Evolutionary conservation across 768 basidiomycete species (phyloP).

Genomic region (Trametes maxima): DNA sequence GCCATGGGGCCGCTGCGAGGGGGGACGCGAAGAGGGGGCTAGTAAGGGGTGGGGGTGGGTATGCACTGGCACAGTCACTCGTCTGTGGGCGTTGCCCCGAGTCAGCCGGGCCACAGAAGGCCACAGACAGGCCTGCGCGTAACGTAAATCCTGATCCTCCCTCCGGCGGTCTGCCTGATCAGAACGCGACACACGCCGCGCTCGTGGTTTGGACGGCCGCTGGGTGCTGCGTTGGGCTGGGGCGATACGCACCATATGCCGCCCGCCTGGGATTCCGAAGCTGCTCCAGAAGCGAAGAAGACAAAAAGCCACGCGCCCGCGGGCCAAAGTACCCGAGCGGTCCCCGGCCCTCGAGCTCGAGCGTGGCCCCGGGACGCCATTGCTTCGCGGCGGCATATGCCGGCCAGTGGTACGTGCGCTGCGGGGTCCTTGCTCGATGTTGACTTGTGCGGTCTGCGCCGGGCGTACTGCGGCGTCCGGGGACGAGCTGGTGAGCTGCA

Average conservation of each 20-base stretch:
- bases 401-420: background rate
- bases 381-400: slow-evolving; percentile 9
- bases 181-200: slow-evolving; percentile 13
- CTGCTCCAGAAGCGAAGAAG: background rate
- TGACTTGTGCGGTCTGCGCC: background rate
- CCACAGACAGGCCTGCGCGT: slow-evolving; percentile 12
- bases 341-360: background rate
- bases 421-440: background rate
- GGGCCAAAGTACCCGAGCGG: slow-evolving; percentile 8
- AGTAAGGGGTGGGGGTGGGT: too few relatives aligned
- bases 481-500: background rate
- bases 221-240: background rate
- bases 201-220: slow-evolving; percentile 15
- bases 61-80: too few relatives aligned
- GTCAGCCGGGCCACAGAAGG: slow-evolving; percentile 16
- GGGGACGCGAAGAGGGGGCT: background rate
- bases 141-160: slow-evolving; percentile 21
- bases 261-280: slow-evolving; percentile 1
- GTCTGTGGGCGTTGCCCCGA: too few relatives aligned
- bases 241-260: background rate
- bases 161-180: slow-evolving; percentile 7
- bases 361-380: background rate
- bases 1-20: slow-evolving; percentile 9
- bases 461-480: background rate
- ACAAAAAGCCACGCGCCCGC: slow-evolving; percentile 11